Evolutionary conservation across 805 yeast genomes (phyloP).

Genomic region (Spathaspora sp.): DNA sequence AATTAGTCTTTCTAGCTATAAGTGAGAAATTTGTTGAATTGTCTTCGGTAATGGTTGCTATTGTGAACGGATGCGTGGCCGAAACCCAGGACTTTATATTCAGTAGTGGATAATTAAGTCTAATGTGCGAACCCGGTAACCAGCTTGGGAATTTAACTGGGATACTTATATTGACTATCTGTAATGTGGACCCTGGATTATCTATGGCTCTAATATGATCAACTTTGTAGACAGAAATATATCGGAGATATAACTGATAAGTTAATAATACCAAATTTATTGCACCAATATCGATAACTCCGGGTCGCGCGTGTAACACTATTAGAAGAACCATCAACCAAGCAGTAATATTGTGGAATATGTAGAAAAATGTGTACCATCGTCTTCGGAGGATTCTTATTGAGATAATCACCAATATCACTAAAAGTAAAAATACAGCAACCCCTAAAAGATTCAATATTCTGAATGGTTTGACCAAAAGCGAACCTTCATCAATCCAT

Average conservation of each 20-base stretch:
- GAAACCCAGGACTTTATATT: slow-evolving; percentile 34
- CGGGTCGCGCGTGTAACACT: slow-evolving; percentile 68
- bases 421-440: slow-evolving; percentile 30
- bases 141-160: slow-evolving; percentile 20
- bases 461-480: slow-evolving; percentile 27
- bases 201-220: slow-evolving; percentile 14
- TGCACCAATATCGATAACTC: slow-evolving; percentile 32
- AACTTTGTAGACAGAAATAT: slow-evolving; percentile 13
- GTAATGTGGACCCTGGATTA: slow-evolving; percentile 13
- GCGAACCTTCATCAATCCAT: slow-evolving; percentile 42
- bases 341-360: slow-evolving; percentile 52
- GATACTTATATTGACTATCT: slow-evolving; percentile 16
- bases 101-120: slow-evolving; percentile 39
- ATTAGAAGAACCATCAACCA: slow-evolving; percentile 43
- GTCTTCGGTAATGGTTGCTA: slow-evolving; percentile 45
- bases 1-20: slow-evolving; percentile 40
- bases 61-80: slow-evolving; percentile 69
- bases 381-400: slow-evolving; percentile 46
- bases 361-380: slow-evolving; percentile 51
- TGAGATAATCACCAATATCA: slow-evolving; percentile 42
- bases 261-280: slow-evolving; percentile 21
- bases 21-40: slow-evolving; percentile 30
- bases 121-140: slow-evolving; percentile 56
- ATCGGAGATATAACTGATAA: slow-evolving; percentile 35
- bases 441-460: slow-evolving; percentile 52